Evolutionary conservation across 768 basidiomycete genomes (phyloP), one percentile per base, ranked within the genome.

Genomic region (Postia placenta): DNA sequence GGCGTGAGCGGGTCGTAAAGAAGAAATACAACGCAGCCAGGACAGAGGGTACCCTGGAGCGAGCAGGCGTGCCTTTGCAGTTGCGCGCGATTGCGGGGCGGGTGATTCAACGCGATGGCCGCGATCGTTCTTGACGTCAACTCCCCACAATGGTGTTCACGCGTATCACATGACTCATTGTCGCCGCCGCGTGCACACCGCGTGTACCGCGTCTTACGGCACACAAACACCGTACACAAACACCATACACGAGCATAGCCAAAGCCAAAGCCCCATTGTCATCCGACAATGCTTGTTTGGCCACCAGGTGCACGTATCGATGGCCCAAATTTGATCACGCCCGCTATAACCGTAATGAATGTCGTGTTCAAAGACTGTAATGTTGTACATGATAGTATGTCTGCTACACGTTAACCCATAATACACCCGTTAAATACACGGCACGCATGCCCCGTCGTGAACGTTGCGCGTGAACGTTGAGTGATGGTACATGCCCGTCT

Each of bases 391-490:
- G 9, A 36, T 36, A 28, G 45, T 45, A 45, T 7, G 27, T 28
- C 45, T 45, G 45, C 45, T 45, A 45, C 45, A 45, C 45, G 45
- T 45, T n/a, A 45, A 45, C 45, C 45, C 45, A 45, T 36, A 45
- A 45, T 45, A 45, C 45, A 36, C 45, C 45, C 33, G 33, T 36
- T 39, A 36, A 45, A 45, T 45, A 45, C 28, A 36, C 36, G 3
- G 22, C 38, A 39, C 11, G 30, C 45, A 33, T 45, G 45, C 14
- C 45, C n/a, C 11, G 17, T 14, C 40, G 50, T 48, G 44, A 52
- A n/a, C n/a, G n/a, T n/a, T n/a, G n/a, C n/a, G 48, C 15, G 27
- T n/a, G n/a, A n/a, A n/a, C n/a, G n/a, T n/a, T n/a, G n/a, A n/a
- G n/a, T n/a, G n/a, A n/a, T n/a, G n/a, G n/a, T n/a, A 14, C 38